Evolutionary conservation across 2,329 filamentous ascomycete genomes (phyloP).

Genomic region (Dothiorella sarmentorum): DNA sequence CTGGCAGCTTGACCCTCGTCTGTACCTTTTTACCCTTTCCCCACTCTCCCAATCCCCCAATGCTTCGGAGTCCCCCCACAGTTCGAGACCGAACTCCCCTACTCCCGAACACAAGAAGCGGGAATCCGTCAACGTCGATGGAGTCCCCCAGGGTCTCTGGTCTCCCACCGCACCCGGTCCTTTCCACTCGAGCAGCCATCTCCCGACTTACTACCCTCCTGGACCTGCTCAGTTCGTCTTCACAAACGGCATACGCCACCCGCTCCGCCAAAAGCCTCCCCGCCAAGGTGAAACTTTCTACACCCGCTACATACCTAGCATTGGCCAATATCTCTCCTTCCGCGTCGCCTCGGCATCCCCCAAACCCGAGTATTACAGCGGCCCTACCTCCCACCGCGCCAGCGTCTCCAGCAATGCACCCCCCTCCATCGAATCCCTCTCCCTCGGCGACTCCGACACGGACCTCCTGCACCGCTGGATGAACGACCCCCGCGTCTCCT

Average conservation of each 20-base stretch:
- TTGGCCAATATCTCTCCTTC: slow-evolving; percentile 83
- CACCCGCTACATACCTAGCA: slow-evolving; percentile 76
- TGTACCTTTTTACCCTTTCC: slow-evolving; percentile 83
- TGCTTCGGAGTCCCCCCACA: slow-evolving; percentile 48
- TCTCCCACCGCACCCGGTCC: slow-evolving; percentile 55
- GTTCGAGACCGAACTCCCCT: slow-evolving; percentile 52
- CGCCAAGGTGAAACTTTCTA: slow-evolving; percentile 91
- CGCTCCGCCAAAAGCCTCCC: slow-evolving; percentile 80
- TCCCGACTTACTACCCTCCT: slow-evolving; percentile 89
- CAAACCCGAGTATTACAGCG: slow-evolving; percentile 61
- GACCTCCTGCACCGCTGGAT: slow-evolving; percentile 84
- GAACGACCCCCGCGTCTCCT: slow-evolving; percentile 74
- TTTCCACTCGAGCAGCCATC: slow-evolving; percentile 76
- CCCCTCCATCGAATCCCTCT: slow-evolving; percentile 31
- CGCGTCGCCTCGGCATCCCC: slow-evolving; percentile 71
- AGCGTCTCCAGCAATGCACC: slow-evolving; percentile 50
- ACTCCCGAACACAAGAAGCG: slow-evolving; percentile 10
- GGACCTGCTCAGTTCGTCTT: slow-evolving; percentile 76
- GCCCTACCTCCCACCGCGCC: slow-evolving; percentile 44
- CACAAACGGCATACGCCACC: slow-evolving; percentile 77
- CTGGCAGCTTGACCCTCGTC: slow-evolving; percentile 84
- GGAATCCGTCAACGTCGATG: slow-evolving; percentile 29
- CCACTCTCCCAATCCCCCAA: slow-evolving; percentile 53
- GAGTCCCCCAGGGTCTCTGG: slow-evolving; percentile 34
- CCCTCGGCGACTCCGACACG: slow-evolving; percentile 50